phyloP scores from a whole-genome alignment of 208 protist genomes.

The Strigomonas culicis region DNA sequence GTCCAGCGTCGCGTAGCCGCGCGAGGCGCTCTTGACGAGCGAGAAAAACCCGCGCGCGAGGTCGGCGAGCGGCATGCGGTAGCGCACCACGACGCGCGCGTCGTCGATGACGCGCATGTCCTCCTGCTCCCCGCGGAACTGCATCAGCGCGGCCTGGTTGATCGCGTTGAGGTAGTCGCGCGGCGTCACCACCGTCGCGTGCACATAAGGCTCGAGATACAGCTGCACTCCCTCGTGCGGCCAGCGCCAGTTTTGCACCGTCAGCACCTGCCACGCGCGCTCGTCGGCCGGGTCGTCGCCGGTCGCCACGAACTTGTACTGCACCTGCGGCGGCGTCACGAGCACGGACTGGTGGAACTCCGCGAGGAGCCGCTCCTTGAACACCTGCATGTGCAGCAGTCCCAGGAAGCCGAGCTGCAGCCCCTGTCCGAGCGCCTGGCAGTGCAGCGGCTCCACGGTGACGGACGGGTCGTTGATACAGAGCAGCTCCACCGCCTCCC shows the following conservation, averaged over 20 bases:
- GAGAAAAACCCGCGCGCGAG: slow-evolving; percentile 96
- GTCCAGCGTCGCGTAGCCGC: slow-evolving; percentile 94
- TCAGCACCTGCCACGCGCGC: slow-evolving; percentile 34
- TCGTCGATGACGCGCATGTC: slow-evolving; percentile 81
- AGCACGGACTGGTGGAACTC: slow-evolving; percentile 93
- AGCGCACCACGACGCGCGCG: slow-evolving; percentile 61
- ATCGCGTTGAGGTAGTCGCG: slow-evolving; percentile 86
- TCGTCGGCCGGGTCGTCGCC: slow-evolving; percentile 24
- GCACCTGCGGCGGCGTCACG: slow-evolving; percentile 93
- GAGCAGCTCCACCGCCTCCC: slow-evolving; percentile 90
- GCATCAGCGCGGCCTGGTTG: slow-evolving; percentile 61
- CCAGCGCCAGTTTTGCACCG: slow-evolving; percentile 81
- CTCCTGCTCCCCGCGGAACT: slow-evolving; percentile 65
- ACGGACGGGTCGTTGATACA: slow-evolving; percentile 95
- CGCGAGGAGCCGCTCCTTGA: slow-evolving; percentile 92
- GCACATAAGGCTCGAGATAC: slow-evolving; percentile 91
- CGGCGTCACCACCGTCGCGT: slow-evolving; percentile 87
- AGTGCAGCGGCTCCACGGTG: slow-evolving; percentile 75
- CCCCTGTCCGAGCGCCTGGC: slow-evolving; percentile 87
- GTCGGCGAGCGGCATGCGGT: slow-evolving; percentile 93
- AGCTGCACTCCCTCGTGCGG: slow-evolving; percentile 72
- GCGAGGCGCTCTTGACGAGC: slow-evolving; percentile 86
- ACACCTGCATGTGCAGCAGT: slow-evolving; percentile 98
- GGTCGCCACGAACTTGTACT: slow-evolving; percentile 75
- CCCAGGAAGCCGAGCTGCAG: slow-evolving; percentile 97